phyloP scores from a whole-genome alignment of 306 rosid genomes.

The Sphenostylis stenocarpa region DNA sequence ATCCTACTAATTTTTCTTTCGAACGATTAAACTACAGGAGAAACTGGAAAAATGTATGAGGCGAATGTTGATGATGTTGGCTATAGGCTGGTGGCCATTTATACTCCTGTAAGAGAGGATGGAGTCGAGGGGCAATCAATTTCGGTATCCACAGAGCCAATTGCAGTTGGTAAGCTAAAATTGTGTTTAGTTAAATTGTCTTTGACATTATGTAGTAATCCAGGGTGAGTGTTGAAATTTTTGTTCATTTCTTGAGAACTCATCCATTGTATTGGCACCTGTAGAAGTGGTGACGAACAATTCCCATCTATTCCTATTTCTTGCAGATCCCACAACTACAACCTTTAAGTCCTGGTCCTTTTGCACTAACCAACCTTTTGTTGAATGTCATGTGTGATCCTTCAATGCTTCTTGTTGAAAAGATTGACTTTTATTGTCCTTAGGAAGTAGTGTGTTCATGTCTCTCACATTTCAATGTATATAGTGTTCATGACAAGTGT shows the following conservation, averaged over 20 bases:
- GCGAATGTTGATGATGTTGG: conserved; percentile 98
- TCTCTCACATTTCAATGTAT: neutral
- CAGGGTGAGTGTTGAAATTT: conserved; percentile 2
- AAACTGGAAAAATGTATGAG: conserved; percentile 89
- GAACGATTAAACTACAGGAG: conserved; percentile 61
- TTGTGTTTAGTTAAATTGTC: conserved; percentile 1
- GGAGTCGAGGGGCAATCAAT: conserved; percentile 90
- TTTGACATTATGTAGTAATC: neutral
- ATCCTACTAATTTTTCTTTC: conserved; percentile 14
- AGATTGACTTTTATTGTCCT: neutral
- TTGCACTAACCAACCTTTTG: neutral
- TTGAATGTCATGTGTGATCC: neutral
- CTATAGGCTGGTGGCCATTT: conserved; percentile 88
- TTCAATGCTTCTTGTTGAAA: neutral
- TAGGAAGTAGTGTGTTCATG: neutral
- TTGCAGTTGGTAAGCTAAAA: conserved; percentile 77
- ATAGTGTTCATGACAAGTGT: neutral
- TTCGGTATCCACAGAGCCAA: conserved; percentile 94
- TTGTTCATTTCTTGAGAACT: neutral
- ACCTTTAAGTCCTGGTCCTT: neutral
- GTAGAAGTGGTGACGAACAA: too few relatives aligned
- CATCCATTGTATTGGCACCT: neutral
- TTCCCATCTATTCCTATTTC: neutral
- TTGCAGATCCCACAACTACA: neutral
- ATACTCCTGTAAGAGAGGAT: conserved; percentile 96